Percentiles rank a stretch among this genome's conserved stretches.
Evolutionary conservation across 768 basidiomycete genomes (phyloP).

Genomic region (Tricholoma bakamatsutake): DNA sequence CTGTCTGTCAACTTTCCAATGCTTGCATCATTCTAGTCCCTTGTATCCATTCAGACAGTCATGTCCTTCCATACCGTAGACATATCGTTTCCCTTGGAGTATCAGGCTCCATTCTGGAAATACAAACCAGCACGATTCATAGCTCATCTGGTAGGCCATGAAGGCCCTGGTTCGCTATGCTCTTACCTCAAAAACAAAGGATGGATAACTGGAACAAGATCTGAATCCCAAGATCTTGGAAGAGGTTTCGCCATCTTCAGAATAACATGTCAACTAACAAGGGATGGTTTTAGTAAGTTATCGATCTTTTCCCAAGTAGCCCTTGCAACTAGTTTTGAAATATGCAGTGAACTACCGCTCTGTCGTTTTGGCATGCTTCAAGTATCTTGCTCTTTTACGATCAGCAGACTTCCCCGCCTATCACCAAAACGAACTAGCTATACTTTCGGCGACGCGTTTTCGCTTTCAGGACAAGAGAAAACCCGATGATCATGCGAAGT

Average conservation of each 20-base stretch:
- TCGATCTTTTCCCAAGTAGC: constrained; percentile 1
- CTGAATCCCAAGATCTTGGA: constrained; percentile 64
- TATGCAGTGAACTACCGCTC: constrained; percentile 65
- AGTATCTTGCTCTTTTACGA: constrained; percentile 71
- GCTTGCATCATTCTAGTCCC: constrained; percentile 40
- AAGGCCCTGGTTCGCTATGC: constrained; percentile 87
- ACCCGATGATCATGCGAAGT: constrained; percentile 75
- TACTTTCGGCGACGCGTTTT: constrained; percentile 70
- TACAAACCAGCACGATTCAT: constrained; percentile 75
- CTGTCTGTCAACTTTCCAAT: constrained; percentile 1
- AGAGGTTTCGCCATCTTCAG: constrained; percentile 90
- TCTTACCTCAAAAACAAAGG: constrained; percentile 87
- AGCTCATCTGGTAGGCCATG: constrained; percentile 83
- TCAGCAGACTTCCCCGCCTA: constrained; percentile 54
- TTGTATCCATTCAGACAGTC: constrained; percentile 84
- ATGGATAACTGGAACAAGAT: constrained; percentile 73
- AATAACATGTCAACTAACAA: constrained; percentile 72
- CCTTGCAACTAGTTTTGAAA: neutral
- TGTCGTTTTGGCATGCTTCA: constrained; percentile 65
- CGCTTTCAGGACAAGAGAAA: constrained; percentile 81
- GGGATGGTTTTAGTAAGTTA: constrained; percentile 76
- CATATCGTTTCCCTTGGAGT: constrained; percentile 71
- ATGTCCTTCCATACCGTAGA: constrained; percentile 84
- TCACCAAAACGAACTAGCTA: constrained; percentile 71
- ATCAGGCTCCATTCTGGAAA: constrained; percentile 69